Conservation (phyloP, 768 basidiomycete species). For the Daedaleopsis nitida region DNA sequence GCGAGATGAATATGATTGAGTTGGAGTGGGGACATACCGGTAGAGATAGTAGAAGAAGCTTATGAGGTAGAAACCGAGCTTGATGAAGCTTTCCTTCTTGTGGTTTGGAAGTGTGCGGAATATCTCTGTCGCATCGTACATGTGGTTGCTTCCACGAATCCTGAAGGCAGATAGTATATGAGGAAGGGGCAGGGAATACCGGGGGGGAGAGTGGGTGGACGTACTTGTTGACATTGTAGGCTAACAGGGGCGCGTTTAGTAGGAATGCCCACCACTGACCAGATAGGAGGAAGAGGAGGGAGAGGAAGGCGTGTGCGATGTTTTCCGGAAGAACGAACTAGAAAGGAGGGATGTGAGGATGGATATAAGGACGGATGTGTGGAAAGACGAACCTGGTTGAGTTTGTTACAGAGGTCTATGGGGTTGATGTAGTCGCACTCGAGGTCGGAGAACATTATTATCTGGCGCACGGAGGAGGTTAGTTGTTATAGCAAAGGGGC, state of each 20-base stretch:
- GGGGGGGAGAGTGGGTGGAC: not conserved
- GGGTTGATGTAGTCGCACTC: slow-evolving; percentile 99
- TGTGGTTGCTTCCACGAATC: slow-evolving; percentile 90
- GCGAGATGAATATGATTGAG: not conserved
- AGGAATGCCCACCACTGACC: slow-evolving; percentile 96
- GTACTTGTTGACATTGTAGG: slow-evolving; percentile 93
- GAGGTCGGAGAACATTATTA: slow-evolving; percentile 99
- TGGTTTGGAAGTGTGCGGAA: slow-evolving; percentile 92
- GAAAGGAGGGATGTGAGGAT: not conserved
- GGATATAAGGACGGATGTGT: not conserved
- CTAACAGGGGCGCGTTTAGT: slow-evolving; percentile 85
- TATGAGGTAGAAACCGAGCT: slow-evolving; percentile 90
- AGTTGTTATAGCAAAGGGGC: not conserved
- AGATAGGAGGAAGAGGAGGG: slow-evolving; percentile 86
- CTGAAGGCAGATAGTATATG: slow-evolving; percentile 41
- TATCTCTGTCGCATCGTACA: slow-evolving; percentile 99
- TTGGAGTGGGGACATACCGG: slow-evolving; percentile 52
- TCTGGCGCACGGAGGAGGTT: slow-evolving; percentile 47
- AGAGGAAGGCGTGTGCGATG: slow-evolving; percentile 90
- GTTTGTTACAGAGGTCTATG: slow-evolving; percentile 99
- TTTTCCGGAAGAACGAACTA: slow-evolving; percentile 99
- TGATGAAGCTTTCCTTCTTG: slow-evolving; percentile 96
- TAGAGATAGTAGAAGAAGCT: slow-evolving; percentile 94
- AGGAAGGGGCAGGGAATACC: slow-evolving; percentile 1
- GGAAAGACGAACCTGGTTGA: slow-evolving; percentile 76